Conservation (phyloP, 176 grass and related monocot species). For the Eleusine coracana region DNA sequence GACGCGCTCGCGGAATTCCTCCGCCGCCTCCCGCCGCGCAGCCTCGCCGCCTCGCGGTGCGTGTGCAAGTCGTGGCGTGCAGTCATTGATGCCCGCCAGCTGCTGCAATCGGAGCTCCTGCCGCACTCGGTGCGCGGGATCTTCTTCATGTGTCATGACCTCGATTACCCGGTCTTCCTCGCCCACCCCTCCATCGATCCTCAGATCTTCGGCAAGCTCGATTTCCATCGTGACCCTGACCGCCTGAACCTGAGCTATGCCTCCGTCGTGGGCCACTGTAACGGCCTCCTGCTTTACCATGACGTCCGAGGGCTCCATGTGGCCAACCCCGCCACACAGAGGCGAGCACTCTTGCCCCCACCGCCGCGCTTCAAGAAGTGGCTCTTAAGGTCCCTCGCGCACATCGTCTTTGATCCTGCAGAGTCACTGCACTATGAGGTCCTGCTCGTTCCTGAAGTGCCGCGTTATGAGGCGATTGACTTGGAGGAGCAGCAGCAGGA, state of each 20-base stretch:
- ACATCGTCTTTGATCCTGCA: background rate
- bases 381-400: background rate
- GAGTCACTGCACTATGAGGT: background rate
- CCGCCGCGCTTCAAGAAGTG: background rate
- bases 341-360: background rate
- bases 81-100: background rate
- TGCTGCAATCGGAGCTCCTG: background rate
- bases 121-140: background rate
- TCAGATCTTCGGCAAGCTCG: background rate
- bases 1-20: background rate
- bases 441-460: background rate
- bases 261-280: background rate
- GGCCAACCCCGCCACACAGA: background rate
- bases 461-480: background rate
- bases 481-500: background rate
- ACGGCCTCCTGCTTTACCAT: background rate
- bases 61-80: slow-evolving; percentile 9
- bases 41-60: slow-evolving; percentile 13
- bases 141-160: background rate
- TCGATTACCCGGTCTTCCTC: background rate
- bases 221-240: background rate
- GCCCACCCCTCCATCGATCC: background rate
- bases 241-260: too few species aligned
- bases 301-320: background rate
- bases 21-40: slow-evolving; percentile 5